Evolutionary conservation across 768 basidiomycete species (phyloP).

Genomic region (Boletus reticulatus): DNA sequence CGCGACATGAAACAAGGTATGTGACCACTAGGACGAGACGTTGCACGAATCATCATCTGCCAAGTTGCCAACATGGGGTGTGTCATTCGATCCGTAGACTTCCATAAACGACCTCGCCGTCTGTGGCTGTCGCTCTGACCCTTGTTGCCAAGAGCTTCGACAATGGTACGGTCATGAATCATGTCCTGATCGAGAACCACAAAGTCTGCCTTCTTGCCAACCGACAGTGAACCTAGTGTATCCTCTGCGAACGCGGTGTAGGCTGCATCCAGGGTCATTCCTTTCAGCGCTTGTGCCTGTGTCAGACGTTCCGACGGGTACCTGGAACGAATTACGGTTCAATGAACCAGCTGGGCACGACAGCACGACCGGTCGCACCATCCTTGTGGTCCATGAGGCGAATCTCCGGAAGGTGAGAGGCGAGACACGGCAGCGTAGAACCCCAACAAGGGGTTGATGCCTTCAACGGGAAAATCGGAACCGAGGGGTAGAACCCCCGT

Average conservation of each 20-base stretch:
- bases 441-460: conserved; percentile 82
- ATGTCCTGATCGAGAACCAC: conserved; percentile 82
- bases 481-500: conserved; percentile 72
- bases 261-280: conserved; percentile 89
- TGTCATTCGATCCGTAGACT: conserved; percentile 21
- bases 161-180: conserved; percentile 60
- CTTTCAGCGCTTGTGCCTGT: conserved; percentile 78
- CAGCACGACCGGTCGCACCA: conserved; percentile 53
- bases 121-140: conserved; percentile 73
- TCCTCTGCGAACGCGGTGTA: conserved; percentile 82
- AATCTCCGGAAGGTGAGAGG: conserved; percentile 61
- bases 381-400: conserved; percentile 79
- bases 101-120: conserved; percentile 71
- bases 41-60: no score
- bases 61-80: not conserved
- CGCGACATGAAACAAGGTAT: not conserved
- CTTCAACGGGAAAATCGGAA: conserved; percentile 93
- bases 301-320: conserved; percentile 74
- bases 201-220: conserved; percentile 86
- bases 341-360: not conserved
- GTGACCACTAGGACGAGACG: no score
- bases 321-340: conserved; percentile 43
- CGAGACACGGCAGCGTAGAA: conserved; percentile 90
- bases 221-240: conserved; percentile 64
- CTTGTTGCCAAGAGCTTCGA: conserved; percentile 62